These are phyloP conservation scores for Yarrowia sp. DNA, from an alignment of 805 yeast genomes.

Conservation along the genomic window DNA sequence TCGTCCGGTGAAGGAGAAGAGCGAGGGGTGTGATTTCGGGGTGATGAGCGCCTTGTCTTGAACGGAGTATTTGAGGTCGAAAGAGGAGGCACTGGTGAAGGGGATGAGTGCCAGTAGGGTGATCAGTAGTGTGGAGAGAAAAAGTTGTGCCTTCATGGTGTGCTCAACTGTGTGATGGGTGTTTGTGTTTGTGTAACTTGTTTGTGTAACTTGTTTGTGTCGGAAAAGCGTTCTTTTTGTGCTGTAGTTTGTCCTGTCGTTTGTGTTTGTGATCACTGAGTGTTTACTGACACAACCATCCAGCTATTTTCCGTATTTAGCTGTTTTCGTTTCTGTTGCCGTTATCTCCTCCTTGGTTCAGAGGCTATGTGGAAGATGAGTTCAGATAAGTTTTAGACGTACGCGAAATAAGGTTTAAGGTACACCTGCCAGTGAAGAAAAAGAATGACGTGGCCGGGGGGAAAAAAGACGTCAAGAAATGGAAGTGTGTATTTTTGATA, in stretches of 20 bases:
- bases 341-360: neutral
- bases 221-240: no score
- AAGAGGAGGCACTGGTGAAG: neutral
- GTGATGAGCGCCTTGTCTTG: slow-evolving; percentile 24
- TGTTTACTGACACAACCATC: no score
- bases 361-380: slow-evolving; percentile 2
- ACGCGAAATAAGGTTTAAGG: slow-evolving; percentile 10
- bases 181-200: neutral
- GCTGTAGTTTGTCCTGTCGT: no score
- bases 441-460: slow-evolving; percentile 5
- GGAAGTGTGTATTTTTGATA: no score
- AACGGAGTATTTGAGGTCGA: slow-evolving; percentile 26
- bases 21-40: slow-evolving; percentile 38
- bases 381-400: slow-evolving; percentile 13
- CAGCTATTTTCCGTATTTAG: no score
- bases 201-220: neutral
- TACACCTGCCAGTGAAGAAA: neutral
- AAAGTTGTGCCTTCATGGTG: slow-evolving; percentile 2
- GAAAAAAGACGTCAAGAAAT: no score
- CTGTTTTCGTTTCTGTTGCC: no score
- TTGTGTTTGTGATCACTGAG: no score
- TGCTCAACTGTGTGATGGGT: neutral
- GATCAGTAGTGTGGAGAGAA: neutral
- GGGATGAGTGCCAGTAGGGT: neutral
- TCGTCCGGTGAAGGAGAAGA: slow-evolving; percentile 40